Conservation (phyloP, 2,329 filamentous ascomycete species). For the Beauveria australis region DNA sequence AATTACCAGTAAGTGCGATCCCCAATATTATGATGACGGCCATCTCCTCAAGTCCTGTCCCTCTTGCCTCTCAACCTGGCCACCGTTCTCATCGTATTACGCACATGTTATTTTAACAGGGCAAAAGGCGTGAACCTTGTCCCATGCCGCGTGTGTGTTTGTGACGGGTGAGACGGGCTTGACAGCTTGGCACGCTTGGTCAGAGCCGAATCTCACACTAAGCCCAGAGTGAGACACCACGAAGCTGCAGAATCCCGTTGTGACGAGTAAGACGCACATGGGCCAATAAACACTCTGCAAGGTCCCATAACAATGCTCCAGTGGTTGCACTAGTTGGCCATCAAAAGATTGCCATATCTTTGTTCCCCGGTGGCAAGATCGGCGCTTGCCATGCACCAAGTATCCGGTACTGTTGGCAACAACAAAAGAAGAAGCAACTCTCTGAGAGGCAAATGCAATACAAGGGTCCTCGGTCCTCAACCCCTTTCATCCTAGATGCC, state of each 20-base stretch:
- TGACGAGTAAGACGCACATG: neutral
- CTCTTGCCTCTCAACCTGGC: neutral
- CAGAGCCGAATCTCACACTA: constrained; percentile 1
- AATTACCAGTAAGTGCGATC: no score
- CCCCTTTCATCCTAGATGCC: neutral
- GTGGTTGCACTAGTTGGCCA: neutral
- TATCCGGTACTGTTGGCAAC: neutral
- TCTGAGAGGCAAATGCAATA: neutral
- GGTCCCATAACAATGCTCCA: neutral
- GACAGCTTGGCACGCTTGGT: neutral
- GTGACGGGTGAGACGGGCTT: neutral
- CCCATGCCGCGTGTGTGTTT: neutral
- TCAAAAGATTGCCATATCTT: neutral
- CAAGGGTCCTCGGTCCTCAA: neutral
- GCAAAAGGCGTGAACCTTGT: neutral
- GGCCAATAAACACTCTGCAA: neutral
- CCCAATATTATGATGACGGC: no score
- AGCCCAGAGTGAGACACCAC: constrained; percentile 1
- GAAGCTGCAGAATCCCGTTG: neutral
- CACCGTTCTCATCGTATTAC: neutral
- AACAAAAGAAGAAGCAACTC: neutral
- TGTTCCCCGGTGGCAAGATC: neutral
- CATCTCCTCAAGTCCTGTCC: neutral
- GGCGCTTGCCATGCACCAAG: neutral
- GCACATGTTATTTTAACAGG: neutral